A percentile compares a stretch with the other conserved stretches of the same genome.
Conservation (phyloP, 2,329 filamentous ascomycete species). For the Fusarium protoensiforme region DNA sequence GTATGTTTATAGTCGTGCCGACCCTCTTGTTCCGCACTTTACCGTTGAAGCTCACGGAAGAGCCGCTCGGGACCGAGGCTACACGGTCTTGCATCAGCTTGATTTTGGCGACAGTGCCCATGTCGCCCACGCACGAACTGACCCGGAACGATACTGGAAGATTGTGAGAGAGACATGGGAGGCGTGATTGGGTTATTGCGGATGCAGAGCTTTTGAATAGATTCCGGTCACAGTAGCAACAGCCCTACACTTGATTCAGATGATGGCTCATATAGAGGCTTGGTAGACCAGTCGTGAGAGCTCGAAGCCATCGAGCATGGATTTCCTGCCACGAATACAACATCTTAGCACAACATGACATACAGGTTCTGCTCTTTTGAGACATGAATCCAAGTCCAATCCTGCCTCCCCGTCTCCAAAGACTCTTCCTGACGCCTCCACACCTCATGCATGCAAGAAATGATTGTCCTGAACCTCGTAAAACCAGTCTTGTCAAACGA, state of each 20-base stretch:
- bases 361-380: not conserved
- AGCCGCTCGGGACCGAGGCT: not conserved
- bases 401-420: not conserved
- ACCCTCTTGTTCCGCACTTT: not conserved
- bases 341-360: not conserved
- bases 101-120: not conserved
- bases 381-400: not conserved
- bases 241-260: not conserved
- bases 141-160: not conserved
- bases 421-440: not conserved
- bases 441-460: not conserved
- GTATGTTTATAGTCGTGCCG: not conserved
- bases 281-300: not conserved
- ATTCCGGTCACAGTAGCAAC: not conserved
- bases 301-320: not conserved
- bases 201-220: not conserved
- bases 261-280: not conserved
- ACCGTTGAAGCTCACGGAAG: not conserved
- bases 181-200: not conserved
- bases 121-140: not conserved
- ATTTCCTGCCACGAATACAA: not conserved
- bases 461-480: not conserved
- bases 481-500: not conserved
- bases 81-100: not conserved
- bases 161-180: not conserved